Percentiles rank a stretch among this genome's conserved stretches.
These are phyloP conservation scores for Eremothecium gossypii DNA, from an alignment of 1,139 yeast genomes.

Conservation along the genomic window DNA sequence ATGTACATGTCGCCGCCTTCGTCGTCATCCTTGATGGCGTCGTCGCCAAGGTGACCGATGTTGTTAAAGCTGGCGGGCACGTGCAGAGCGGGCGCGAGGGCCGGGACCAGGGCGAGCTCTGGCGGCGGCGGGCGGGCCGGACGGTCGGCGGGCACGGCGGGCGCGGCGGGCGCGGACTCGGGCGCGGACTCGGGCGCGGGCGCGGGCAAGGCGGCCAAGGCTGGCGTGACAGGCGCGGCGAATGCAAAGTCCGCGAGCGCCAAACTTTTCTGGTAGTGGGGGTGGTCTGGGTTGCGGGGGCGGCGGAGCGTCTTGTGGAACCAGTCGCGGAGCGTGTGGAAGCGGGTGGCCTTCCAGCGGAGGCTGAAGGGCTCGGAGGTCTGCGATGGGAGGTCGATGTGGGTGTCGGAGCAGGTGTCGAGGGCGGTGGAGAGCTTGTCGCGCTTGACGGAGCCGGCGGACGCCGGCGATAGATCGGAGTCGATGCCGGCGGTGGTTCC, in stretches of 20 bases:
- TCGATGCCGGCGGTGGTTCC: conserved; percentile 2
- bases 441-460: background rate
- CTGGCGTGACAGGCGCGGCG: background rate
- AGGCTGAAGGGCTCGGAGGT: background rate
- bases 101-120: background rate
- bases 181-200: background rate
- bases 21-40: conserved; percentile 2
- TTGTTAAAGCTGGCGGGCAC: conserved; percentile 2
- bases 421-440: background rate
- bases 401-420: conserved; percentile 3
- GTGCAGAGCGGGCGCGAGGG: background rate
- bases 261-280: conserved; percentile 1
- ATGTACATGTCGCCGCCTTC: conserved; percentile 3
- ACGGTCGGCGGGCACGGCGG: background rate
- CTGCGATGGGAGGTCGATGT: background rate
- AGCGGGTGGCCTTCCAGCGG: background rate
- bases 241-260: background rate
- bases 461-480: background rate
- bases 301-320: conserved; percentile 1
- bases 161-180: background rate
- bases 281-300: background rate
- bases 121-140: conserved; percentile 1
- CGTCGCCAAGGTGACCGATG: conserved; percentile 3
- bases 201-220: background rate
- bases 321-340: conserved; percentile 2